Evolutionary conservation across 768 basidiomycete genomes (phyloP).

Genomic region (Dacryopinax primogenitus): DNA sequence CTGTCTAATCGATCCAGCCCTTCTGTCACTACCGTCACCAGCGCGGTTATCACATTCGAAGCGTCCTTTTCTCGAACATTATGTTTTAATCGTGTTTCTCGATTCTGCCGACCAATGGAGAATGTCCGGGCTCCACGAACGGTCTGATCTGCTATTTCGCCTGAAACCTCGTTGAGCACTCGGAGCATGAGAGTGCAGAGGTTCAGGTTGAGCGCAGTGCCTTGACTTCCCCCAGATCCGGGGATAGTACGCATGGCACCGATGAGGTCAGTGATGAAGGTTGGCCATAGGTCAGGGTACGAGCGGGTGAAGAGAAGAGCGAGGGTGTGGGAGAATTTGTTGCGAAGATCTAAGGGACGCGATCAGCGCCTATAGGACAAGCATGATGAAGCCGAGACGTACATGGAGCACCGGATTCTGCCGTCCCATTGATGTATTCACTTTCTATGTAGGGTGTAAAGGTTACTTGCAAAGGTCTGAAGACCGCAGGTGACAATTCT

Average conservation of each 20-base stretch:
- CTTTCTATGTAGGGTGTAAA: slow-evolving; percentile 71
- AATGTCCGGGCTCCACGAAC: slow-evolving; percentile 76
- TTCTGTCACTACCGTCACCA: slow-evolving; percentile 69
- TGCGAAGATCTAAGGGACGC: slow-evolving; percentile 57
- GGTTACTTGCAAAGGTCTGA: slow-evolving; percentile 48
- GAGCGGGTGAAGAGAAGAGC: slow-evolving; percentile 80
- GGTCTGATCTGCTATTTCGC: slow-evolving; percentile 92
- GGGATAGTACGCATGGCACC: slow-evolving; percentile 42
- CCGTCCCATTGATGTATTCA: slow-evolving; percentile 75
- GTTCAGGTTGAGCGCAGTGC: slow-evolving; percentile 52
- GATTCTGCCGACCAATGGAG: slow-evolving; percentile 52
- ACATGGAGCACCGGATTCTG: slow-evolving; percentile 75
- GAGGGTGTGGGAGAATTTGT: slow-evolving; percentile 87
- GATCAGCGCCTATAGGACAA: slow-evolving; percentile 13
- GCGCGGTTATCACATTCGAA: slow-evolving; percentile 68
- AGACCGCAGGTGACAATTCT: slow-evolving; percentile 21
- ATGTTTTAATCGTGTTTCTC: slow-evolving; percentile 79
- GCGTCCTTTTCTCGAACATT: slow-evolving; percentile 81
- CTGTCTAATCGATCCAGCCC: slow-evolving; percentile 24
- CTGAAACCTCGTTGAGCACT: slow-evolving; percentile 84
- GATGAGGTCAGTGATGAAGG: slow-evolving; percentile 70
- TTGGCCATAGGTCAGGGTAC: slow-evolving; percentile 74
- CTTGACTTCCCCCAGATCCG: neutral
- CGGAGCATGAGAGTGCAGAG: slow-evolving; percentile 83
- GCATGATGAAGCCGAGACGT: slow-evolving; percentile 28